These are phyloP conservation scores for Arachnopeziza araneosa DNA, from an alignment of 2,329 filamentous ascomycete species.

Conservation along the genomic window DNA sequence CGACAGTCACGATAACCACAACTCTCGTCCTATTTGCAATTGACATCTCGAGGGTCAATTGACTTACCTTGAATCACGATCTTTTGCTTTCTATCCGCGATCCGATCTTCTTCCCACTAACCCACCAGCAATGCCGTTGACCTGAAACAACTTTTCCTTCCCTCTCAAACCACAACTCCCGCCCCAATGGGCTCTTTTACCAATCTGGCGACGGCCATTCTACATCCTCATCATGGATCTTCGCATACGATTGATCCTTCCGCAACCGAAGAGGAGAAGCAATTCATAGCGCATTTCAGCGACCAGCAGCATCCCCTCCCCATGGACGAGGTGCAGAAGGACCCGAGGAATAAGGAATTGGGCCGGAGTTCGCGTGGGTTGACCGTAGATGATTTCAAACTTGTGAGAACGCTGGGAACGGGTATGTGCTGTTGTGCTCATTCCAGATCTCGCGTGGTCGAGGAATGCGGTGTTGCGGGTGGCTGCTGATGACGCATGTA, in stretches of 20 bases:
- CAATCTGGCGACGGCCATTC: background rate
- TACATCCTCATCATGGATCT: background rate
- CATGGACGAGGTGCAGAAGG: conserved; percentile 21
- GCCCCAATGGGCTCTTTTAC: background rate
- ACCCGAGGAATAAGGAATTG: conserved; percentile 24
- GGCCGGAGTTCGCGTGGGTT: conserved; percentile 28
- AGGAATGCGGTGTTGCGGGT: background rate
- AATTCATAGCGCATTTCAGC: conserved; percentile 24
- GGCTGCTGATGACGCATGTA: conserved; percentile 28
- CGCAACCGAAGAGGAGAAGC: conserved; percentile 17
- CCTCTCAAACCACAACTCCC: background rate
- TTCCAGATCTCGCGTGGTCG: background rate
- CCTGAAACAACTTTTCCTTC: background rate
- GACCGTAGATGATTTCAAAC: conserved; percentile 57
- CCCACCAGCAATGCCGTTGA: background rate
- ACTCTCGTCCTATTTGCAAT: background rate
- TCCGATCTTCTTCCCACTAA: background rate
- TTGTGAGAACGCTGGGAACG: conserved; percentile 71
- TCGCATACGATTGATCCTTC: background rate
- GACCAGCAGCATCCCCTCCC: conserved; percentile 17
- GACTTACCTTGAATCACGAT: background rate
- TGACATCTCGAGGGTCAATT: background rate
- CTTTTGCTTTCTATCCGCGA: background rate
- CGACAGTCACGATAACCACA: background rate
- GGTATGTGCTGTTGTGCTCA: conserved; percentile 40